Evolutionary conservation across 768 basidiomycete species (phyloP).

Genomic region (Leccinum boreale): DNA sequence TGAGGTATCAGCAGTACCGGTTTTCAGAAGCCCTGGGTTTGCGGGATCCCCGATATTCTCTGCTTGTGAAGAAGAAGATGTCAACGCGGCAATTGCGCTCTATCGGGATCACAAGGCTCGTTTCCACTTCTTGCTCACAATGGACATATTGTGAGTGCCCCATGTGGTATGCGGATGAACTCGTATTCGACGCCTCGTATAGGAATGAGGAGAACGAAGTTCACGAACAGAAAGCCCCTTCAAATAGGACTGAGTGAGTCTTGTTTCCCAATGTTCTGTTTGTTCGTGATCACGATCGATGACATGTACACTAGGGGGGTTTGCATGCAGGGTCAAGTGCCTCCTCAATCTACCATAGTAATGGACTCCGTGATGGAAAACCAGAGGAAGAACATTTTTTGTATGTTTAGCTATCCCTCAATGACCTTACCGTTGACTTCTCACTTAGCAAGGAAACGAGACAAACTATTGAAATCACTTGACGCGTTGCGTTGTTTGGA

Average conservation of each 20-base stretch:
- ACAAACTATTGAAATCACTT: neutral
- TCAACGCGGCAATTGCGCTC: neutral
- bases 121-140: slow-evolving; percentile 12
- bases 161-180: neutral
- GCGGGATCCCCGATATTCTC: neutral
- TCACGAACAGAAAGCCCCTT: neutral
- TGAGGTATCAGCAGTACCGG: neutral
- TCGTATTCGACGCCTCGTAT: neutral
- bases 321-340: neutral
- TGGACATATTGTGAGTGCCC: slow-evolving; percentile 9
- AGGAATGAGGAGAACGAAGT: slow-evolving; percentile 1
- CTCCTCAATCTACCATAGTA: neutral
- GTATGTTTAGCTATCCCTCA: neutral
- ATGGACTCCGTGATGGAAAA: neutral
- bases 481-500: neutral
- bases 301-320: neutral
- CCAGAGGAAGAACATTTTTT: neutral
- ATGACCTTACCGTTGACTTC: neutral
- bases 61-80: neutral
- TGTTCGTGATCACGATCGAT: neutral
- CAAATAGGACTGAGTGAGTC: neutral
- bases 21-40: neutral
- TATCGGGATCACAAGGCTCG: slow-evolving; percentile 1
- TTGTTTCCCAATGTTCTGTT: no score
- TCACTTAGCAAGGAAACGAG: slow-evolving; percentile 1